Evolutionary conservation across 2,329 filamentous ascomycete genomes (phyloP).

Genomic region (Neonectria hederae): DNA sequence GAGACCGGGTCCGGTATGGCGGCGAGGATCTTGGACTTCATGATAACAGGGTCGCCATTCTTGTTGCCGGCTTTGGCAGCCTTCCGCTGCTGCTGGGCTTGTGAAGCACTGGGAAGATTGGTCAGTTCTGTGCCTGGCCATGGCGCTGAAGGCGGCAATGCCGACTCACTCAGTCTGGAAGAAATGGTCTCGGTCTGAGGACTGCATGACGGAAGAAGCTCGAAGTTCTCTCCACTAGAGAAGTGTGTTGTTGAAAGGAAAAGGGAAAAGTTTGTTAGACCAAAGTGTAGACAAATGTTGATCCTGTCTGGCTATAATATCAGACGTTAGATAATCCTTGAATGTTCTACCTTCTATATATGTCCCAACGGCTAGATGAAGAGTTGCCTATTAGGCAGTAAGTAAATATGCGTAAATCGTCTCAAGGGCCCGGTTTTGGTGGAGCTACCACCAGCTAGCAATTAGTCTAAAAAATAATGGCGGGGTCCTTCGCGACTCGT

Average conservation of each 20-base stretch:
- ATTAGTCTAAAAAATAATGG: slow-evolving; percentile 29
- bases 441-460: slow-evolving; percentile 24
- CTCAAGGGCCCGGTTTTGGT: slow-evolving; percentile 28
- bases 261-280: background rate
- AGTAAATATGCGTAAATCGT: slow-evolving; percentile 9
- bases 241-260: background rate
- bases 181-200: slow-evolving; percentile 81
- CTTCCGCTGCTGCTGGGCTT: slow-evolving; percentile 65
- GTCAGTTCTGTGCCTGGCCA: slow-evolving; percentile 15
- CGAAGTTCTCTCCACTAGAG: background rate
- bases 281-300: background rate
- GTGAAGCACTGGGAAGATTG: slow-evolving; percentile 55
- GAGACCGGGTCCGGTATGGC: slow-evolving; percentile 73
- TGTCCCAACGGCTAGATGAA: background rate
- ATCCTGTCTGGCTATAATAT: background rate
- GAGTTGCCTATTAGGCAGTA: slow-evolving; percentile 14
- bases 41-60: slow-evolving; percentile 79
- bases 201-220: slow-evolving; percentile 62
- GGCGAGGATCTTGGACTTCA: slow-evolving; percentile 88
- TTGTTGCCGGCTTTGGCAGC: slow-evolving; percentile 78
- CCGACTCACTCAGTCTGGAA: slow-evolving; percentile 86
- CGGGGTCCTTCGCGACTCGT: slow-evolving; percentile 44
- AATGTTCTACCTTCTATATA: background rate
- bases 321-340: background rate
- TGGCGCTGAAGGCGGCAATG: background rate